These are phyloP conservation scores for Peterozyma toletana DNA, from an alignment of 805 yeast genomes.

Conservation along the genomic window DNA sequence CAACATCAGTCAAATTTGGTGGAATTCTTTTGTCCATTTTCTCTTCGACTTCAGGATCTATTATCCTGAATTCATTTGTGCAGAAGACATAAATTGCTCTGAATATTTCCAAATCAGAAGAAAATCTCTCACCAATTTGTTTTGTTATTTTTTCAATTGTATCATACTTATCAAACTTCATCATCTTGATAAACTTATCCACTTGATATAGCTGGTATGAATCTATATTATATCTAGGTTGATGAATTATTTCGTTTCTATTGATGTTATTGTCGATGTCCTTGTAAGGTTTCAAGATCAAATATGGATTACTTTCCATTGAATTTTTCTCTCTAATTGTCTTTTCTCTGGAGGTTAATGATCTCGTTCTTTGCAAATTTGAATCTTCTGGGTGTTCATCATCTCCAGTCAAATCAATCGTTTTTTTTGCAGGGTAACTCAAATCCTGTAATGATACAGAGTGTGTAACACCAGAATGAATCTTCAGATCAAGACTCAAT, in stretches of 20 bases:
- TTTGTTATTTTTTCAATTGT: constrained; percentile 51
- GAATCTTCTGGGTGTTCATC: too few relatives aligned
- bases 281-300: constrained; percentile 57
- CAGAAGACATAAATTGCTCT: constrained; percentile 61
- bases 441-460: too few relatives aligned
- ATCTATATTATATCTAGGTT: constrained; percentile 13
- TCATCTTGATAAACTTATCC: constrained; percentile 32
- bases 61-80: constrained; percentile 48
- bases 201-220: constrained; percentile 26
- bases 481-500: not conserved
- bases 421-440: too few relatives aligned
- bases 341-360: constrained; percentile 62
- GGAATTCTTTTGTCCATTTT: constrained; percentile 21
- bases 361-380: constrained; percentile 66
- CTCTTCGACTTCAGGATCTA: constrained; percentile 26
- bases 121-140: constrained; percentile 44
- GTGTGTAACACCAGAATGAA: not conserved
- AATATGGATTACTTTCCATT: constrained; percentile 49
- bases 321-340: constrained; percentile 62
- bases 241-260: constrained; percentile 34
- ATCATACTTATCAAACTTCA: constrained; percentile 30
- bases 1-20: constrained; percentile 20
- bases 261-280: constrained; percentile 32
- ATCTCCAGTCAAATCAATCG: too few relatives aligned
- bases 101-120: constrained; percentile 48